Conservation (phyloP, 164 flowering plant genomes). For the Litsea cubeba region DNA sequence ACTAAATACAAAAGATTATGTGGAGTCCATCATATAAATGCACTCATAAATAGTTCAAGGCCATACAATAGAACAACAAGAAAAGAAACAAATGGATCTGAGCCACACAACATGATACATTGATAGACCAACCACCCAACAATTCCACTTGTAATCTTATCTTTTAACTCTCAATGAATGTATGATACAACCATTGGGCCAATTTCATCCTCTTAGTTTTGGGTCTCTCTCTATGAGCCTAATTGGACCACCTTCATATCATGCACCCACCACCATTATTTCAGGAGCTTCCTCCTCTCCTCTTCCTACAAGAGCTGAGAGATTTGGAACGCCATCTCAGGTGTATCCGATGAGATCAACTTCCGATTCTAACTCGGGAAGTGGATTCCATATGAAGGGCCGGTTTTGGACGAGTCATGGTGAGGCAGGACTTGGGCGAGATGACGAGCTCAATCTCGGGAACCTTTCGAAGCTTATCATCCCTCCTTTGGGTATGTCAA, state of each 20-base stretch:
- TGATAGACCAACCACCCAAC: neutral
- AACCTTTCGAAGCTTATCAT: slow-evolving; percentile 71
- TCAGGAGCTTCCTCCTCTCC: slow-evolving; percentile 1
- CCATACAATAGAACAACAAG: neutral
- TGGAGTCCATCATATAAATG: neutral
- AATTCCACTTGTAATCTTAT: neutral
- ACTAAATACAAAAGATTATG: neutral
- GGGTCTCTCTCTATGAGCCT: neutral
- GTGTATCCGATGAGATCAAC: neutral
- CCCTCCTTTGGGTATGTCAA: slow-evolving; percentile 72
- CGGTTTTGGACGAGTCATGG: slow-evolving; percentile 1
- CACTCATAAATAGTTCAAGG: neutral
- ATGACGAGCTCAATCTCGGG: slow-evolving; percentile 22
- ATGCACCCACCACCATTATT: slow-evolving; percentile 3
- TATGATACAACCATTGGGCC: neutral
- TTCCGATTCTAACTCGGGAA: neutral
- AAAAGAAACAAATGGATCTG: neutral
- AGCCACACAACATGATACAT: neutral
- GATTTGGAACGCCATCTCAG: neutral
- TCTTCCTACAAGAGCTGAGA: neutral
- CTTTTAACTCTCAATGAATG: neutral
- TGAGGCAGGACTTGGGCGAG: neutral
- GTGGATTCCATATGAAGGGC: neutral
- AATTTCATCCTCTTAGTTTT: neutral
- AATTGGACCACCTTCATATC: neutral